phyloP scores from a whole-genome alignment of 352 stramenopile species.

The Blastocystis sp. region DNA sequence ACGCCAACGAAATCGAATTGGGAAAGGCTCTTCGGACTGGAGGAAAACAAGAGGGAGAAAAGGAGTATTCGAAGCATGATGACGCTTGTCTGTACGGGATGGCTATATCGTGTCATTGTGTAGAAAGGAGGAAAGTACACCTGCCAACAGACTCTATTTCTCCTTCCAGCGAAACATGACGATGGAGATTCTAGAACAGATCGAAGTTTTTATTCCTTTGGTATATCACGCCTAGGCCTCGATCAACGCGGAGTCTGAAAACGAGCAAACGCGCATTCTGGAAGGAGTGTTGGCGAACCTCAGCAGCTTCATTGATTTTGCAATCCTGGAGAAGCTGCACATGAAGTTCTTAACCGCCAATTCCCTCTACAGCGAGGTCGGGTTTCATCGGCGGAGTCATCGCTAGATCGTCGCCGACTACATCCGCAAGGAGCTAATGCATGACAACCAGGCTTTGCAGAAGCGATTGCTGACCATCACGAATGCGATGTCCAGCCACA shows the following conservation, averaged over 20 bases:
- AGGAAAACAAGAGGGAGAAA: not conserved
- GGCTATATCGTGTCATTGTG: not conserved
- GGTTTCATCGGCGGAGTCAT: not conserved
- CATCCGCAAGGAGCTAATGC: constrained; percentile 7
- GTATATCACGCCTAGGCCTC: not conserved
- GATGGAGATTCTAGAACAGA: constrained; percentile 6
- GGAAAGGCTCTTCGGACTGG: constrained; percentile 25
- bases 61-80: no score
- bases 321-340: constrained; percentile 16
- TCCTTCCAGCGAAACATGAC: constrained; percentile 51
- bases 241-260: constrained; percentile 23
- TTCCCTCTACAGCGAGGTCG: constrained; percentile 40
- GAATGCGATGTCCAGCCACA: constrained; percentile 37
- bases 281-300: constrained; percentile 14
- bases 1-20: constrained; percentile 1
- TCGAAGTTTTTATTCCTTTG: not conserved
- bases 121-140: not conserved
- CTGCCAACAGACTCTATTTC: not conserved
- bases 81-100: not conserved
- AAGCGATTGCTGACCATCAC: constrained; percentile 3
- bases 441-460: not conserved
- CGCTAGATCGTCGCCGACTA: constrained; percentile 33
- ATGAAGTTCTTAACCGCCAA: constrained; percentile 22
- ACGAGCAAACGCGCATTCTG: constrained; percentile 30
- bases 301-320: constrained; percentile 42